A percentile compares a stretch with the other conserved stretches of the same genome.
phyloP scores from a whole-genome alignment of 129 eudicot species.

The Arctium lappa region DNA sequence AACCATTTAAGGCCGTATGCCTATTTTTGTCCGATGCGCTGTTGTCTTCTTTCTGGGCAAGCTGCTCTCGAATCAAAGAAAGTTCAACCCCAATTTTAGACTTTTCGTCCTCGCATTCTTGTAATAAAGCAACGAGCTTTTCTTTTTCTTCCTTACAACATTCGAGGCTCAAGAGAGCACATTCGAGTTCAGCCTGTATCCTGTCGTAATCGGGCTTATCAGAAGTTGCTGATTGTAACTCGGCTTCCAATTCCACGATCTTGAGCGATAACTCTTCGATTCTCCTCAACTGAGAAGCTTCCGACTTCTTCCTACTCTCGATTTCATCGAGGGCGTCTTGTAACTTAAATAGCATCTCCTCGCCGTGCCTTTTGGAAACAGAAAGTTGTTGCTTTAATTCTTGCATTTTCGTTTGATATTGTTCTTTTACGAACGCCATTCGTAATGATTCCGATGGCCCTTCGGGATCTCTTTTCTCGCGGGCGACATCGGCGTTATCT shows the following conservation, averaged over 20 bases:
- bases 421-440: constrained; percentile 86
- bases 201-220: constrained; percentile 77
- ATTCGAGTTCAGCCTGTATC: constrained; percentile 75
- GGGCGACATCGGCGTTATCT: constrained; percentile 71
- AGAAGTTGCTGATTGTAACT: constrained; percentile 43
- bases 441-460: constrained; percentile 71
- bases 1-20: constrained; percentile 1
- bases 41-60: constrained; percentile 28
- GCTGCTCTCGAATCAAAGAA: constrained; percentile 35
- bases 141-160: constrained; percentile 97
- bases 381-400: constrained; percentile 81
- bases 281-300: constrained; percentile 55
- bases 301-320: constrained; percentile 67
- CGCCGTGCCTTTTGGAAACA: constrained; percentile 73
- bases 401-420: constrained; percentile 71
- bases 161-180: constrained; percentile 78
- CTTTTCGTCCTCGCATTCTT: constrained; percentile 56
- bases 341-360: constrained; percentile 84
- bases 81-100: constrained; percentile 40
- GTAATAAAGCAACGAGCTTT: constrained; percentile 55
- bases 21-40: neutral
- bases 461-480: constrained; percentile 62
- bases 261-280: constrained; percentile 61
- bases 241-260: constrained; percentile 55
- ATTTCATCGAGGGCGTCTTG: constrained; percentile 84